Conservation (phyloP, 805 yeast species). For the Saturnispora quitensis region DNA sequence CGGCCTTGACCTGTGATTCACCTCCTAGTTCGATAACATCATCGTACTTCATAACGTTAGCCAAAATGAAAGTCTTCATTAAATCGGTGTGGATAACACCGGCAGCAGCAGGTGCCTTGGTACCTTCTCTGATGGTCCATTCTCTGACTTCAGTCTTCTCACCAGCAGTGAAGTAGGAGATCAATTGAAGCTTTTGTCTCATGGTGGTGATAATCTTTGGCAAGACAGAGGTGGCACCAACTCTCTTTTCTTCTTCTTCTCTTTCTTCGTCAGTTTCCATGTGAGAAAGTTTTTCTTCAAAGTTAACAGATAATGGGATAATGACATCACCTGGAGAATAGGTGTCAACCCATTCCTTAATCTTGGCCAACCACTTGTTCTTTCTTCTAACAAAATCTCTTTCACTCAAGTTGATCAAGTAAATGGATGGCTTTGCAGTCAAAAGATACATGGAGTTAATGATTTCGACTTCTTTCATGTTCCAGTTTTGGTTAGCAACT, state of each 20-base stretch:
- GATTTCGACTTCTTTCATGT: slow-evolving; percentile 51
- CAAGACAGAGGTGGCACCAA: slow-evolving; percentile 40
- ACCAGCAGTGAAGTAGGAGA: slow-evolving; percentile 85
- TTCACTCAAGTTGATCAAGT: slow-evolving; percentile 63
- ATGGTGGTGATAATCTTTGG: slow-evolving; percentile 56
- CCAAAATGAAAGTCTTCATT: slow-evolving; percentile 71
- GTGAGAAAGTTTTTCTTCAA: slow-evolving; percentile 85
- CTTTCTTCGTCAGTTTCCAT: slow-evolving; percentile 60
- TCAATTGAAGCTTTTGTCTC: slow-evolving; percentile 60
- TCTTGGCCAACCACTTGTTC: slow-evolving; percentile 42
- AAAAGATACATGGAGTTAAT: slow-evolving; percentile 65
- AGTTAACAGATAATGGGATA: slow-evolving; percentile 86
- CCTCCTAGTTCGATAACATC: slow-evolving; percentile 49
- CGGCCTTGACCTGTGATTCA: slow-evolving; percentile 40
- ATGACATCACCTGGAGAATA: slow-evolving; percentile 71
- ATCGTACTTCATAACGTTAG: slow-evolving; percentile 60
- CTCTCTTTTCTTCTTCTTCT: slow-evolving; percentile 28
- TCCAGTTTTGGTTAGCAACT: slow-evolving; percentile 53
- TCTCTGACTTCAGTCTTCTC: slow-evolving; percentile 68
- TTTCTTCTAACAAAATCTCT: slow-evolving; percentile 49
- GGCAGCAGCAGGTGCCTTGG: slow-evolving; percentile 83
- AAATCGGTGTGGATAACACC: slow-evolving; percentile 83
- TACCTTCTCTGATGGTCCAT: slow-evolving; percentile 75
- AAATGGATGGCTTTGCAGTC: slow-evolving; percentile 85
- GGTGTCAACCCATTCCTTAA: slow-evolving; percentile 56